Base-by-base conservation (phyloP, 202 grass and related monocot species). In the Zizania palustris region DNA sequence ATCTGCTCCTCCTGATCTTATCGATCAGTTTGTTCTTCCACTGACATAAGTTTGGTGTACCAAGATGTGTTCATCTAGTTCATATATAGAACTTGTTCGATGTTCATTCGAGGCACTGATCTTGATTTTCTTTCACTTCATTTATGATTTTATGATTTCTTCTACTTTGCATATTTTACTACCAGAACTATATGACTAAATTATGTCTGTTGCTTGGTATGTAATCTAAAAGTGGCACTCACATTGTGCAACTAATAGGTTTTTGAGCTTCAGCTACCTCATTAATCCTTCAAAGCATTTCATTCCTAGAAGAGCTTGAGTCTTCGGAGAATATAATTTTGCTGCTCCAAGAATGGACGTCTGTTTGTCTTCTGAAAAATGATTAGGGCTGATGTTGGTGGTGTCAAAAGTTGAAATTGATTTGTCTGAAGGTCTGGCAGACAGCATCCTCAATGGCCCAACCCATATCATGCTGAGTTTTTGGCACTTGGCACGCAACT, bases 321-420 rank as follows among this genome's bases (percentile, higher is more conserved):
- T 16, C 36, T 63, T 11, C 11, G 61, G 36, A 5, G 15, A n/a
- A n/a, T n/a, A n/a, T n/a, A 8, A n/a, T 64, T 64, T 8, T 28
- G 15, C 18, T 63, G 46, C 12, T 72, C 7, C 7, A 33, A 50
- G 36, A 73, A 57, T 5, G 15, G 43, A 28, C n/a, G 33, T 33
- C 51, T 19, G 37, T 13, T 59, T 13, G 7, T 86, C 45, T 56
- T 63, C 28, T 63, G 39, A 45, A 63, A 78, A 76, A 41, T 72
- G 28, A 9, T 82, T 65, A 50, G 2, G 43, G 61, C 61, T n/a
- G n/a, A 9, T 65, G 50, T 19, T 65, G 1, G 50, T 9, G 33
- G 35, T 71, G 0, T 28, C 28, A 28, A 28, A 28, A 1, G 28
- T 28, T 28, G 2, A 28, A 28, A 28, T 28, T 28, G 1, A 28